These are phyloP conservation scores for Lactarius hengduanensis DNA, from an alignment of 768 basidiomycete species.

Conservation along the genomic window DNA sequence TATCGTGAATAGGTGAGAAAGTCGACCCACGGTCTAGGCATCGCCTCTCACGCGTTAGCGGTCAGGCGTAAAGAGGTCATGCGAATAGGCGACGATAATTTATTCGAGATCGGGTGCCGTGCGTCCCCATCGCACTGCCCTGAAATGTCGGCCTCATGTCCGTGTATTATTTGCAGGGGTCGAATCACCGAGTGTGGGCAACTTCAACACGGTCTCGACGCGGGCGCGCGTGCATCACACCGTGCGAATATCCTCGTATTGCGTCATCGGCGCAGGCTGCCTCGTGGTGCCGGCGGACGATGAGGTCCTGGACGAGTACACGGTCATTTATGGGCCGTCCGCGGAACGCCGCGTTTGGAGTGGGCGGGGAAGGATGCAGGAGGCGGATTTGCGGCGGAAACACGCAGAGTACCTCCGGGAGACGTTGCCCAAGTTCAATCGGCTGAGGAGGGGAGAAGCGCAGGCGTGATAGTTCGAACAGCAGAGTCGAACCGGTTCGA, in stretches of 20 bases:
- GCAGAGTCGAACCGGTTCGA: background rate
- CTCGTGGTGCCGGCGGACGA: conserved; percentile 76
- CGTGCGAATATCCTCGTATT: conserved; percentile 74
- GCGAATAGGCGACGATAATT: conserved; percentile 91
- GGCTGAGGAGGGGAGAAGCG: conserved; percentile 41
- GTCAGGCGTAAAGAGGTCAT: conserved; percentile 74
- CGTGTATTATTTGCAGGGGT: conserved; percentile 53
- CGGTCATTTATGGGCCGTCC: conserved; percentile 76
- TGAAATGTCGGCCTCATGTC: conserved; percentile 10
- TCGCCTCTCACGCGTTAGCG: conserved; percentile 2
- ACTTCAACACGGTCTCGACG: conserved; percentile 84
- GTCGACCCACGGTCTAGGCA: conserved; percentile 14
- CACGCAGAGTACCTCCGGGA: conserved; percentile 91
- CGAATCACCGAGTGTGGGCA: conserved; percentile 81
- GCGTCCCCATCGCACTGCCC: conserved; percentile 36
- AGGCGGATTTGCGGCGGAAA: conserved; percentile 78
- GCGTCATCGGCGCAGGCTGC: conserved; percentile 79
- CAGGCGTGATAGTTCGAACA: conserved; percentile 18
- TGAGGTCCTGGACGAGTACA: conserved; percentile 78
- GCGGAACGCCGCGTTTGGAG: conserved; percentile 81
- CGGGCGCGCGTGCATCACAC: conserved; percentile 82
- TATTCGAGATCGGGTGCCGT: conserved; percentile 95
- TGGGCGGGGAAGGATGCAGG: conserved; percentile 79
- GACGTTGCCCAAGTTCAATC: conserved; percentile 88
- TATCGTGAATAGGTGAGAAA: conserved; percentile 74